Evolutionary conservation across 2,329 filamentous ascomycete species (phyloP).

Genomic region (Hypoxylon sp.): DNA sequence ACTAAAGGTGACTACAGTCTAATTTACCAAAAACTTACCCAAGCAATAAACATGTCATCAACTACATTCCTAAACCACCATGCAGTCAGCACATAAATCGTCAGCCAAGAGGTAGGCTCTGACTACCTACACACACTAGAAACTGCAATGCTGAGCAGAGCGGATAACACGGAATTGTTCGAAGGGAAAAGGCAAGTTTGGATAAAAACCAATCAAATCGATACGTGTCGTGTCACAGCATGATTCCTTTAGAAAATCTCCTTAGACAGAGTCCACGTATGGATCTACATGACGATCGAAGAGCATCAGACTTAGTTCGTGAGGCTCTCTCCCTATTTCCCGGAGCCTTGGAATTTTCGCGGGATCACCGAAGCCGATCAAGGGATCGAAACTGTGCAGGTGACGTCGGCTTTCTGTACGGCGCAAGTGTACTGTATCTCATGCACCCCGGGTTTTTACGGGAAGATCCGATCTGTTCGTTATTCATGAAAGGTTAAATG

Average conservation of each 20-base stretch:
- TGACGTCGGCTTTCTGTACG: constrained; percentile 18
- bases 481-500: constrained; percentile 11
- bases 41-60: constrained; percentile 3
- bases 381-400: constrained; percentile 10
- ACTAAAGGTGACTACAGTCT: constrained; percentile 5
- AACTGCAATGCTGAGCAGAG: constrained; percentile 19
- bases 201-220: constrained; percentile 23
- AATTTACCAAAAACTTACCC: constrained; percentile 6
- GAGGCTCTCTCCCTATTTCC: constrained; percentile 6
- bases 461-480: constrained; percentile 29
- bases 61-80: background rate
- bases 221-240: constrained; percentile 36
- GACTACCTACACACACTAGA: constrained; percentile 10
- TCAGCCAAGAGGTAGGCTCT: constrained; percentile 17
- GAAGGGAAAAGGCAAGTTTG: constrained; percentile 13
- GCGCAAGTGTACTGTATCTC: constrained; percentile 16
- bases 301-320: background rate
- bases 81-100: background rate
- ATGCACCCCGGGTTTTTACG: constrained; percentile 41
- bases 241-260: constrained; percentile 29
- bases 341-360: constrained; percentile 1
- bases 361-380: constrained; percentile 2
- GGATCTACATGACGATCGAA: constrained; percentile 13
- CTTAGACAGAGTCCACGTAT: constrained; percentile 14
- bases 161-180: constrained; percentile 27